A percentile compares a stretch with the other conserved stretches of the same genome.
phyloP scores from a whole-genome alignment of 2,329 filamentous ascomycete genomes.

The Stagonosporopsis tanaceti region DNA sequence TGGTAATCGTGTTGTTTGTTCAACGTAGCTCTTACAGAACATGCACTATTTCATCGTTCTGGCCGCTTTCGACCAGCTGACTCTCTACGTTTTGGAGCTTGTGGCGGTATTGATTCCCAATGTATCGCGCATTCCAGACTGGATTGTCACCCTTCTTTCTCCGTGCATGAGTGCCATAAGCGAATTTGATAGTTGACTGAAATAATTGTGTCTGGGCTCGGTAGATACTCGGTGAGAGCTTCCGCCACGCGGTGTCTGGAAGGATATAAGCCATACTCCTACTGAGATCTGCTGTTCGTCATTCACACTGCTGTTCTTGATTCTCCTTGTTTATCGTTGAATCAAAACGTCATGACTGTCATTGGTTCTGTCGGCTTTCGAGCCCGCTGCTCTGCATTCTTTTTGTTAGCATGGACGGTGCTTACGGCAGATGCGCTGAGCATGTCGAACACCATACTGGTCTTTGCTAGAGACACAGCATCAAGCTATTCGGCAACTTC shows the following conservation, averaged over 20 bases:
- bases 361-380: neutral
- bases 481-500: slow-evolving; percentile 60
- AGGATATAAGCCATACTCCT: neutral
- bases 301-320: neutral
- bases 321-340: neutral
- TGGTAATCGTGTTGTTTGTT: no score
- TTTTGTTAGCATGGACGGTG: neutral
- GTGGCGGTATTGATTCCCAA: no score
- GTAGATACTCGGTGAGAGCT: neutral
- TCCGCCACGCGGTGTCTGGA: neutral
- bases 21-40: no score
- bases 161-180: neutral
- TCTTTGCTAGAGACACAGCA: slow-evolving; percentile 62
- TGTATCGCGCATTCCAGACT: no score
- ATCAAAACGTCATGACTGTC: neutral
- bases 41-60: no score
- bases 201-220: neutral
- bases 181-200: neutral
- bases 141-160: no score
- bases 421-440: neutral
- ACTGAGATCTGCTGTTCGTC: neutral
- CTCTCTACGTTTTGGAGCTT: no score
- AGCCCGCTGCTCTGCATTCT: neutral
- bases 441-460: slow-evolving; percentile 56
- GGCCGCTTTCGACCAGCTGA: no score